These are phyloP conservation scores for Globisporangium carolinianum DNA, from an alignment of 352 stramenopile species.

Conservation along the genomic window DNA sequence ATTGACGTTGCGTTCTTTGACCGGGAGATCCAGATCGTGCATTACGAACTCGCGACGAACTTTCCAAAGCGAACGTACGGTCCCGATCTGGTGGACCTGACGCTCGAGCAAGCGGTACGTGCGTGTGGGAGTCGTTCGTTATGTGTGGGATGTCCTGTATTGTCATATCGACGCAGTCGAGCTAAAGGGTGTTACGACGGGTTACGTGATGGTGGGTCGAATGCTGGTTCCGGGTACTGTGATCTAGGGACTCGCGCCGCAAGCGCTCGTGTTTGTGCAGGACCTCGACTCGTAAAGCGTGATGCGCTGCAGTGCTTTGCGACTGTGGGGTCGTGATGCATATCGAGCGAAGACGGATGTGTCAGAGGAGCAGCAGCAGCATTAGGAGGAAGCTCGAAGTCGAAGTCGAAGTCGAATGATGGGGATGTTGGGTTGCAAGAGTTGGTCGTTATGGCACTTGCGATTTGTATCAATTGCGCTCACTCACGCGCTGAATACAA, in stretches of 20 bases:
- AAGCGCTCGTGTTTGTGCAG: constrained; percentile 76
- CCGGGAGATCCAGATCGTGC: constrained; percentile 59
- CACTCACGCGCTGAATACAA: not conserved
- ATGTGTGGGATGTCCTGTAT: not conserved
- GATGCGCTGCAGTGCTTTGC: too few species aligned
- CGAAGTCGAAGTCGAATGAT: not conserved
- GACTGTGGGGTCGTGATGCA: not conserved
- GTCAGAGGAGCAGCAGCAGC: not conserved
- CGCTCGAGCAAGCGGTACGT: constrained; percentile 64
- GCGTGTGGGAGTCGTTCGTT: not conserved
- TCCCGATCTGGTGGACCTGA: constrained; percentile 48
- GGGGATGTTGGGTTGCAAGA: not conserved
- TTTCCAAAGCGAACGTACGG: constrained; percentile 75
- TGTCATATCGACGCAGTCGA: not conserved
- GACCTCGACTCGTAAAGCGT: constrained; percentile 63
- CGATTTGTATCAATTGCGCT: not conserved
- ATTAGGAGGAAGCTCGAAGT: not conserved
- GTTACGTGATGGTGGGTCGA: too few species aligned
- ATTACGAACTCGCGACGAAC: constrained; percentile 84
- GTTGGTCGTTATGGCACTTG: not conserved
- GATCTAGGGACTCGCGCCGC: constrained; percentile 55
- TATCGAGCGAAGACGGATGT: not conserved
- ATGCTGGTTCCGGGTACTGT: not conserved
- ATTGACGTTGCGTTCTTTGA: constrained; percentile 81
- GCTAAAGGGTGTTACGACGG: not conserved